A percentile compares a stretch with the other conserved stretches of the same genome.
phyloP scores from a whole-genome alignment of 352 stramenopile genomes.

The Globisporangium viniferum region DNA sequence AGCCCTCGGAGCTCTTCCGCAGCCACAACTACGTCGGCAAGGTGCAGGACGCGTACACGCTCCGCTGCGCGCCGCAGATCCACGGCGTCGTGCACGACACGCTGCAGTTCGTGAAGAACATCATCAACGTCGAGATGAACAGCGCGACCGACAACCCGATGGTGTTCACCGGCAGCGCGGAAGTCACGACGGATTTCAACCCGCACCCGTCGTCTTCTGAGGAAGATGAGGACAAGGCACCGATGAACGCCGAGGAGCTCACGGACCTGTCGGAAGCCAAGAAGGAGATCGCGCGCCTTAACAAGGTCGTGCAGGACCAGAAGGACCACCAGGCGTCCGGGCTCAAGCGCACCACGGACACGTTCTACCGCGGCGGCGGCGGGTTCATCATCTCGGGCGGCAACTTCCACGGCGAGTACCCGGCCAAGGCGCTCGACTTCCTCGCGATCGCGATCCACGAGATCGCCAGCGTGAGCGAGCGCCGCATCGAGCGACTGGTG shows the following conservation, averaged over 20 bases:
- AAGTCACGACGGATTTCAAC: constrained; percentile 63
- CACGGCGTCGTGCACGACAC: constrained; percentile 88
- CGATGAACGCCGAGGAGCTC: constrained; percentile 36
- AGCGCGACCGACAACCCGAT: constrained; percentile 90
- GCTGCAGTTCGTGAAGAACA: constrained; percentile 78
- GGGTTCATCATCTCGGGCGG: constrained; percentile 88
- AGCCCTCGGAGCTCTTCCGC: constrained; percentile 79
- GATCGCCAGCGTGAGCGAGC: constrained; percentile 82
- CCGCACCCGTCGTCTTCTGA: constrained; percentile 21
- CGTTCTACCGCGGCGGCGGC: constrained; percentile 71
- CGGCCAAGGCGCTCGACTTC: constrained; percentile 87
- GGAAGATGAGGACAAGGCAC: constrained; percentile 17
- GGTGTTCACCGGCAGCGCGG: constrained; percentile 72
- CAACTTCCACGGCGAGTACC: constrained; percentile 91
- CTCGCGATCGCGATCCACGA: constrained; percentile 87
- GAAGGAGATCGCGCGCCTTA: constrained; percentile 73
- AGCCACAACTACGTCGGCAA: constrained; percentile 88
- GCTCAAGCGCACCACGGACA: constrained; percentile 81
- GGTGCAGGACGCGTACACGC: constrained; percentile 89
- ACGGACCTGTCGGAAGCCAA: constrained; percentile 68
- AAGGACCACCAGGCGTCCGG: constrained; percentile 47
- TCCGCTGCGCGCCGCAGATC: constrained; percentile 87
- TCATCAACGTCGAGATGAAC: constrained; percentile 91
- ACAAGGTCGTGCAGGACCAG: constrained; percentile 47
- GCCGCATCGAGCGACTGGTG: constrained; percentile 83